Evolutionary conservation across 2,329 filamentous ascomycete genomes (phyloP).

Genomic region (Neoscytalidium dimidiatum): DNA sequence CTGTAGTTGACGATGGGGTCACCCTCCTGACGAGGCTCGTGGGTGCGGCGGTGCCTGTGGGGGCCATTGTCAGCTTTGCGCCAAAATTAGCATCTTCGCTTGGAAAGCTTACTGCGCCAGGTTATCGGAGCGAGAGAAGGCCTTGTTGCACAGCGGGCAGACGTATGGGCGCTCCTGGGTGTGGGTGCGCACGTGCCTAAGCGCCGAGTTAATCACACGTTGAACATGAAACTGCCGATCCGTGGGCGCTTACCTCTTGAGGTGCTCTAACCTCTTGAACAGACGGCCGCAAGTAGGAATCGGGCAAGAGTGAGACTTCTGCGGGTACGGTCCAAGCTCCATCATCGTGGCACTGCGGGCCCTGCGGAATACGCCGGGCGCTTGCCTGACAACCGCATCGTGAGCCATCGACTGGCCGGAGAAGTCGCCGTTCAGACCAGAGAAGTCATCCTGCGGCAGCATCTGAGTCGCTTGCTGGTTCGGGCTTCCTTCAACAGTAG

Average conservation of each 20-base stretch:
- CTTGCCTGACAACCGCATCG: conserved; percentile 61
- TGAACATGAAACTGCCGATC: conserved; percentile 20
- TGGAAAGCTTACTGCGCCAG: conserved; percentile 79
- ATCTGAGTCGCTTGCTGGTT: conserved; percentile 69
- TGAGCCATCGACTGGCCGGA: conserved; percentile 56
- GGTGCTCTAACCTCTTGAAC: conserved; percentile 98
- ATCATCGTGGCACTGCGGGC: conserved; percentile 94
- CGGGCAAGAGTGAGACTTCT: conserved; percentile 98
- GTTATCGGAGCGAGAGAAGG: conserved; percentile 97
- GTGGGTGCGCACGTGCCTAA: conserved; percentile 97
- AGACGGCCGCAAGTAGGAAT: conserved; percentile 95
- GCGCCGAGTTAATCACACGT: conserved; percentile 32
- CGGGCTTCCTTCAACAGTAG: conserved; percentile 80
- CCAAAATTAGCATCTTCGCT: conserved; percentile 14
- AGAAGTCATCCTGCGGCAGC: conserved; percentile 69
- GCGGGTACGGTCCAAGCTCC: conserved; percentile 93
- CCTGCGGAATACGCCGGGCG: conserved; percentile 77
- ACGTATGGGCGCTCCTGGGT: conserved; percentile 98
- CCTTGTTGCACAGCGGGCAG: conserved; percentile 97
- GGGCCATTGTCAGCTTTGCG: conserved; percentile 7
- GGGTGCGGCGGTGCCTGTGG: conserved; percentile 69
- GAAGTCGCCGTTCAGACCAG: conserved; percentile 56
- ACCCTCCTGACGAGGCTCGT: conserved; percentile 71
- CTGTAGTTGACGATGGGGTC: conserved; percentile 67
- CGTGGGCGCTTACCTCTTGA: conserved; percentile 81